Base-by-base conservation (phyloP, 2,329 filamentous ascomycete species). In the Xylaria sp. region DNA sequence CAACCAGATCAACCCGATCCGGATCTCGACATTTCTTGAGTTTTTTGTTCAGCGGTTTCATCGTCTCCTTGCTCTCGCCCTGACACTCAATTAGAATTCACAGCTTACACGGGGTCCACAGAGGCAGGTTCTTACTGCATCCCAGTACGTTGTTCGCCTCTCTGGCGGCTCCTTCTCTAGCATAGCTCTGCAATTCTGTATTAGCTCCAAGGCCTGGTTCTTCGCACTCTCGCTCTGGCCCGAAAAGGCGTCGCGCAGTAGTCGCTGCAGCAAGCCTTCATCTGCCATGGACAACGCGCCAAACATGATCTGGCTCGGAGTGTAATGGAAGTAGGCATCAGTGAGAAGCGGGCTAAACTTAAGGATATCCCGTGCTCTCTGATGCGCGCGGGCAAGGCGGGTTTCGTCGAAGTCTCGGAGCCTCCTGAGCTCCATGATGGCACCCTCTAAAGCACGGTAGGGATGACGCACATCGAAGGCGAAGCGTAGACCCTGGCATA, bases 311-410 rank as follows among this genome's bases (percentile, higher is more conserved):
- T 99, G 96, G 27, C 92, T 92, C 0, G 96, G 96, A 0, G 95
- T 95, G 81, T 92, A 98, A 79, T 97, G 91, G 80, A 98, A 97
- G 81, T 98, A 98, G n/a, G 89, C 94, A 74, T 99, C 96, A 29
- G 95, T 97, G 68, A 97, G 86, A 57, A 97, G 83, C 0, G 94
- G 92, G 64, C 92, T 92, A 61, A 89, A 91, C 76, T 93, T 93
- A 61, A 96, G 86, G 53, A 93, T 85, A 22, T 90, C 87, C 47
- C 92, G 87, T 0, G 94, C 92, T 59, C 85, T 86, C n/a, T 84
- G 83, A 76, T 97, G 94, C 0, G 93, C 93, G 11, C 84, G 83
- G 55, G 80, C 81, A 33, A 89, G 80, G 29, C 84, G 81, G 10
- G 78, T 73, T 55, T 84, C 84, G 57, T 89, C 86, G 1, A 90